Base-by-base conservation (phyloP, 2,329 filamentous ascomycete genomes). In the Knufia fluminis region DNA sequence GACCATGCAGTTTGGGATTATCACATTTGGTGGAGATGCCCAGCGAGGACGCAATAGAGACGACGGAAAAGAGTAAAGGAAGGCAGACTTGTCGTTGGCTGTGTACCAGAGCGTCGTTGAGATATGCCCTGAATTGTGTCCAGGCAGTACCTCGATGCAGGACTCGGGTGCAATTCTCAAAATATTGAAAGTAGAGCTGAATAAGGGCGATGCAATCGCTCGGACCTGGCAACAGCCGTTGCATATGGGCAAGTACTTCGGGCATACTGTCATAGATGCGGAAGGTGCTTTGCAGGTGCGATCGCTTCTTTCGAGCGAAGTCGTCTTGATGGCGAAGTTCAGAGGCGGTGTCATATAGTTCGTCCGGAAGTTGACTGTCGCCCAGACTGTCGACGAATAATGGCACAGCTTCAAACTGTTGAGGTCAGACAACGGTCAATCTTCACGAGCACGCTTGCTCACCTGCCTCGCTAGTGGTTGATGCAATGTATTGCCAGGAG, bases 111-210 rank as follows among this genome's bases (percentile, higher is more conserved):
- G 51, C 50, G 20, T 49, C 40, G 28, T 56, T 48, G 52, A 57
- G 55, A 35, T 51, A 50, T 17, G 53, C 46, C 24, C 40, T 46
- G 20, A 58, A 50, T 38, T 58, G 52, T 7, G 36, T 28, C 14
- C 28, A 45, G 33, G 57, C 57, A 10, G 53, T 50, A 10, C 51
- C 46, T 26, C 47, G 46, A 35, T 57, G 54, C 47, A 59, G 31
- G 20, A 59, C 50, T 17, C 57, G 54, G 26, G 56, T 56, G 46
- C 57, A 59, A 33, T 59, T 54, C 43, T 59, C 57, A 46, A 59
- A 44, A 41, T 59, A 55, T 46, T 59, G 50, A 26, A 59, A 59
- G 43, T 59, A 59, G 20, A 54, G 51, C 3, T 51, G 39, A 7
- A 50, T 45, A 28, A 59, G 44, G 24, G 26, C 47, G 20, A 52